Percentiles rank a stretch among this genome's conserved stretches.
These are phyloP conservation scores for Pythium periplocum DNA, from an alignment of 352 stramenopile genomes.

Conservation along the genomic window DNA sequence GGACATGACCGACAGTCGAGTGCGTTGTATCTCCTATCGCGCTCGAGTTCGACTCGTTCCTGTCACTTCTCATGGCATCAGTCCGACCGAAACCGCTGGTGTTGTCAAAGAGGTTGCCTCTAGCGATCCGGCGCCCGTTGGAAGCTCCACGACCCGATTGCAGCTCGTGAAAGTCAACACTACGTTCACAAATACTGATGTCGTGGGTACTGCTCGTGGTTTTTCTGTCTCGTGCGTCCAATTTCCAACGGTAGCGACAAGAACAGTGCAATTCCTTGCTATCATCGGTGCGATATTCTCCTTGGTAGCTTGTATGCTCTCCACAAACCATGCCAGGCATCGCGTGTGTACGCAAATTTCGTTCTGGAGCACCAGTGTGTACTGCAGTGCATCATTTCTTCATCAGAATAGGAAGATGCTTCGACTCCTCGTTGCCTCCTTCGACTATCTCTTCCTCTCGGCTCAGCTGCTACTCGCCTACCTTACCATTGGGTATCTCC, in stretches of 20 bases:
- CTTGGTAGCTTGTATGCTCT: not conserved
- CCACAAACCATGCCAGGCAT: not conserved
- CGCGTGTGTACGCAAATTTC: constrained; percentile 1
- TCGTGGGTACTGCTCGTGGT: too few species aligned
- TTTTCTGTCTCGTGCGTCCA: not conserved
- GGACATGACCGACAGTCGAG: not conserved
- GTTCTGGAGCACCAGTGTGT: not conserved
- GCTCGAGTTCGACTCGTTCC: not conserved
- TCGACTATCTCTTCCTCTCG: constrained; percentile 27
- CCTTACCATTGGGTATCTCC: constrained; percentile 11
- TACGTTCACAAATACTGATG: not conserved
- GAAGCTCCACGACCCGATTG: constrained; percentile 1
- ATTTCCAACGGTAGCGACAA: not conserved
- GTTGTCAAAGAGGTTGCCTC: too few species aligned
- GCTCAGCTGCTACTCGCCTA: constrained; percentile 11
- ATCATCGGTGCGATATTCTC: not conserved
- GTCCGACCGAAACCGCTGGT: too few species aligned
- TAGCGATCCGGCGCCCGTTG: too few species aligned
- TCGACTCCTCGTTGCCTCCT: constrained; percentile 7
- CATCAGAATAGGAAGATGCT: constrained; percentile 6
- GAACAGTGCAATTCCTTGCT: not conserved
- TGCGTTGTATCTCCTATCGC: constrained; percentile 7
- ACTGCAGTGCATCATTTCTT: not conserved
- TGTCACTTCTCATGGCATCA: not conserved
- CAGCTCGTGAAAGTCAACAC: not conserved